Conservation (phyloP, 495 filamentous ascomycete genomes). For the Penicillium macrosclerotiorum region DNA sequence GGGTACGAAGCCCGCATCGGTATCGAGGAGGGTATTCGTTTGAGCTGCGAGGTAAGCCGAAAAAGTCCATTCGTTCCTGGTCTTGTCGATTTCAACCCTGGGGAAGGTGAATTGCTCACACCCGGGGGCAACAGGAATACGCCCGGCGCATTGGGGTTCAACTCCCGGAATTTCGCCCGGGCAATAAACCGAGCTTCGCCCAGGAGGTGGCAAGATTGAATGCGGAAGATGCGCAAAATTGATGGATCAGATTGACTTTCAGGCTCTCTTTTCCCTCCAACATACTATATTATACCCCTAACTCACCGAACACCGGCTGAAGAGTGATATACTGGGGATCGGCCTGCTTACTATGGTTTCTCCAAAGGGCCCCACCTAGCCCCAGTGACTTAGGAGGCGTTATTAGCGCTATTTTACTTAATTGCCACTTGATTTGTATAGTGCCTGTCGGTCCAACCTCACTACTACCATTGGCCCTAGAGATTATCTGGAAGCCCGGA, state of each 20-base stretch:
- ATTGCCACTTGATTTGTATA: conserved; percentile 2
- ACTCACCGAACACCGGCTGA: no score
- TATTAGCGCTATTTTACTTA: conserved; percentile 2
- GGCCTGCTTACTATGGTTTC: conserved; percentile 9
- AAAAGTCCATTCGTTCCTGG: background rate
- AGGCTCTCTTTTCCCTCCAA: background rate
- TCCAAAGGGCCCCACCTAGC: background rate
- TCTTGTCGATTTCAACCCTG: background rate
- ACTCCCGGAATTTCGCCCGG: no score
- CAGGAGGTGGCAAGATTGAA: no score
- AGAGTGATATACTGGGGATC: conserved; percentile 14
- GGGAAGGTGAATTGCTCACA: background rate
- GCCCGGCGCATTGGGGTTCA: conserved; percentile 35
- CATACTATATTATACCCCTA: no score
- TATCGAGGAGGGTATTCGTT: conserved; percentile 53
- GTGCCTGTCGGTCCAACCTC: background rate
- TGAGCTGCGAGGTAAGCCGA: conserved; percentile 48
- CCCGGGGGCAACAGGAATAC: conserved; percentile 31
- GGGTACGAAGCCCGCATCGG: conserved; percentile 58
- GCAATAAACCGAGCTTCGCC: no score
- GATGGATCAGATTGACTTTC: conserved; percentile 15
- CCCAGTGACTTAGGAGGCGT: conserved; percentile 13
- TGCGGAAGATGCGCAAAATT: background rate
- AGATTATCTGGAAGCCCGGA: conserved; percentile 4
- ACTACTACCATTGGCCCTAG: background rate